phyloP scores from a whole-genome alignment of 495 filamentous ascomycete species.

The Neurospora sp. region DNA sequence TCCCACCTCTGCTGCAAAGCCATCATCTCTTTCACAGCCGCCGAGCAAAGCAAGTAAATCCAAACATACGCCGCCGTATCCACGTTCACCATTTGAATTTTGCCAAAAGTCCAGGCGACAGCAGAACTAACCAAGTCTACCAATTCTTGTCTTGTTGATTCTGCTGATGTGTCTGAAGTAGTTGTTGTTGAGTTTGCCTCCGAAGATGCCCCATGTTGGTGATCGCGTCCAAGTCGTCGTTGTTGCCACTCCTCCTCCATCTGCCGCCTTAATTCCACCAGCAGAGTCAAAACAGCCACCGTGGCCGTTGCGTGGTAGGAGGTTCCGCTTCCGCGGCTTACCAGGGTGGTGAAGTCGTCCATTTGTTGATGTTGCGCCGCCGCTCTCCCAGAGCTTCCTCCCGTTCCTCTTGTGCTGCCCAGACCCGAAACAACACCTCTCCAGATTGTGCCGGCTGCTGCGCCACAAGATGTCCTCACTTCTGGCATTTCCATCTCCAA shows the following conservation, averaged over 20 bases:
- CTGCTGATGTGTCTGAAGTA: background rate
- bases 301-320: slow-evolving; percentile 31
- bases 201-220: background rate
- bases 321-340: slow-evolving; percentile 35
- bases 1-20: background rate
- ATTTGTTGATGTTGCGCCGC: slow-evolving; percentile 2
- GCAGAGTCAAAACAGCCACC: slow-evolving; percentile 36
- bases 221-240: background rate
- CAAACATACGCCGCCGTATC: background rate
- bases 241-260: slow-evolving; percentile 38
- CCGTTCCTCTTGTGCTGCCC: background rate
- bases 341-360: slow-evolving; percentile 33
- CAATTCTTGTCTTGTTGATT: background rate
- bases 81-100: background rate
- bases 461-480: background rate
- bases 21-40: background rate
- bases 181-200: background rate
- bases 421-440: background rate
- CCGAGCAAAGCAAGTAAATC: background rate
- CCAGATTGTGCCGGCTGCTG: background rate
- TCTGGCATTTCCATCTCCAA: background rate
- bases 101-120: background rate
- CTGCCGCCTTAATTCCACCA: slow-evolving; percentile 37
- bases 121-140: background rate
- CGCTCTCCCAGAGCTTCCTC: background rate